phyloP scores from a whole-genome alignment of 176 grass and related monocot species.

The Zea luxurians region DNA sequence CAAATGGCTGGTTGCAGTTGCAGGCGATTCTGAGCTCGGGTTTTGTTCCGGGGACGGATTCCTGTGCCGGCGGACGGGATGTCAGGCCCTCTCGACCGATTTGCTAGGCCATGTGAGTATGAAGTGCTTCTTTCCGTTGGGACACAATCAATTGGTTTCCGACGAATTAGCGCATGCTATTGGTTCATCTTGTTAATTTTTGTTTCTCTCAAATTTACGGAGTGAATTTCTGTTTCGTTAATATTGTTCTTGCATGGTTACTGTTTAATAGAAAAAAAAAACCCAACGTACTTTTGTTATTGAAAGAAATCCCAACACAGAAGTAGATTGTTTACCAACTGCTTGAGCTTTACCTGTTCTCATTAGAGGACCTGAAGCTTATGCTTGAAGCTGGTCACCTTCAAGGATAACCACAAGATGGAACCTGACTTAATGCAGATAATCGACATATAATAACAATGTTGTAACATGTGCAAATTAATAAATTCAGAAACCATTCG shows the following conservation, averaged over 20 bases:
- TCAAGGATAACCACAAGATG: not conserved
- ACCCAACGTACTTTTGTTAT: not conserved
- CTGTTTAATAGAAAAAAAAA: conserved; percentile 25
- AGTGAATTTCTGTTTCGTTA: not conserved
- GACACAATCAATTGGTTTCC: conserved; percentile 4
- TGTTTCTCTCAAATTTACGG: not conserved
- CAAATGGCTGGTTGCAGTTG: not conserved
- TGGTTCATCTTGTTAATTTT: not conserved
- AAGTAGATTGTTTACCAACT: not conserved
- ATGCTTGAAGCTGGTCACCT: conserved; percentile 19
- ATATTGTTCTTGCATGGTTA: not conserved
- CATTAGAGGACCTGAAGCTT: not conserved
- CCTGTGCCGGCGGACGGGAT: conserved; percentile 41
- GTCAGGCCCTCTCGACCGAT: conserved; percentile 77
- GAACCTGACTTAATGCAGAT: not conserved
- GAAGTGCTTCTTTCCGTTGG: not conserved
- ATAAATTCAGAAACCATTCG: conserved; percentile 14
- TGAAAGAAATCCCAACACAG: not conserved
- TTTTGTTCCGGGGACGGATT: conserved; percentile 7
- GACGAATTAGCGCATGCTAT: not conserved
- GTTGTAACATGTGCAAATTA: not conserved
- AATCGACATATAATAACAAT: not conserved
- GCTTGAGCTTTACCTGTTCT: conserved; percentile 2
- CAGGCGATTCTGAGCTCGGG: conserved; percentile 32
- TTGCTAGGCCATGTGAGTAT: conserved; percentile 79